These are phyloP conservation scores for Saturnispora ahearnii DNA, from an alignment of 805 yeast species.

Conservation along the genomic window DNA sequence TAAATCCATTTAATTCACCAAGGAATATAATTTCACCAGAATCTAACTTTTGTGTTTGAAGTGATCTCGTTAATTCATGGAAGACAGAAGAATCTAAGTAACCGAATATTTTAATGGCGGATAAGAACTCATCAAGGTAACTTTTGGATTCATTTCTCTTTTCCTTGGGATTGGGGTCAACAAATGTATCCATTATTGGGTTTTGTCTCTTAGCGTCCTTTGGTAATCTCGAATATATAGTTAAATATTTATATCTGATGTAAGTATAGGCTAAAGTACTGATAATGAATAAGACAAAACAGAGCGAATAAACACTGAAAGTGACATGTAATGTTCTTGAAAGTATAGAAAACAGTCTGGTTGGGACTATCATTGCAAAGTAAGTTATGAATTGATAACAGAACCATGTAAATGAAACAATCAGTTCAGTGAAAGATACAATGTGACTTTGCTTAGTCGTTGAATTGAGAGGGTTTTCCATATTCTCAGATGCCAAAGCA, in stretches of 20 bases:
- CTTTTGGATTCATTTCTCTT: conserved; percentile 41
- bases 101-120: conserved; percentile 91
- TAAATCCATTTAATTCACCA: conserved; percentile 65
- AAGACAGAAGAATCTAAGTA: conserved; percentile 85
- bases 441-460: background rate
- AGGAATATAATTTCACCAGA: conserved; percentile 68
- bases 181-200: conserved; percentile 39
- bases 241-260: conserved; percentile 54
- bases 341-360: conserved; percentile 23
- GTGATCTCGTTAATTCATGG: conserved; percentile 83
- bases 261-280: conserved; percentile 34
- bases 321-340: conserved; percentile 43
- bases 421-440: background rate
- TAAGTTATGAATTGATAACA: conserved; percentile 12
- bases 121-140: conserved; percentile 79
- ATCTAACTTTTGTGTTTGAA: conserved; percentile 79
- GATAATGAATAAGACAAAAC: conserved; percentile 26
- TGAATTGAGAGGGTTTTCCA: background rate
- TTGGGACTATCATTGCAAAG: conserved; percentile 9
- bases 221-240: conserved; percentile 51
- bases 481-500: background rate
- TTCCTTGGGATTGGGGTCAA: conserved; percentile 28
- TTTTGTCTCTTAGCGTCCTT: conserved; percentile 36
- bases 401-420: conserved; percentile 17
- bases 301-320: conserved; percentile 40